Evolutionary conservation across 352 stramenopile genomes (phyloP), one percentile per base, ranked within the genome.

Genomic region (Phytopythium oedochilum): DNA sequence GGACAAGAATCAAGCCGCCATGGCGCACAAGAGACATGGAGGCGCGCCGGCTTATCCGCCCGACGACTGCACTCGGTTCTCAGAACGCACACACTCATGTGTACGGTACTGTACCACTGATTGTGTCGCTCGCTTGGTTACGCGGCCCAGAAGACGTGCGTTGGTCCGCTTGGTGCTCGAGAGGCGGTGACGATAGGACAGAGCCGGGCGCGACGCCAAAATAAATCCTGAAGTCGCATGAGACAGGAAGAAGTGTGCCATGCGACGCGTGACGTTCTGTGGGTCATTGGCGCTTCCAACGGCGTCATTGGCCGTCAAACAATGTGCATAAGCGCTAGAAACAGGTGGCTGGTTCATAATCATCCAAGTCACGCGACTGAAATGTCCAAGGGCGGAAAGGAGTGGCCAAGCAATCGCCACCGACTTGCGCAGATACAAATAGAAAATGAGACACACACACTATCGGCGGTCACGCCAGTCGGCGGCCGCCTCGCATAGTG

Each of bases 161-260:
- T 4, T 11, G 8, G 39, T 23, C 39, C 28, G 39, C 39, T 45
- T 45, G 39, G 39, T 23, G 15, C 39, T 20, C 20, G 39, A 45
- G n/a, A 45, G 7, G 12, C 12, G 32, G 15, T 36, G 32, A 36
- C 32, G 39, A 26, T n/a, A n/a, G n/a, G n/a, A 26, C 18, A 45
- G 20, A 45, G 39, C 39, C n/a, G 39, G 39, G 34, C 14, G 12
- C 3, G 3, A 2, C 6, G 14, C 39, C 6, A 45, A 39, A 45
- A n/a, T 28, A 36, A 52, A 52, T 52, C 45, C 45, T 52, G 45
- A 52, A 52, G 45, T 39, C 26, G 4, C n/a, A 15, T 52, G 45
- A 52, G 45, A 52, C 45, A 52, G 45, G 39, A 45, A 45, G 25
- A 39, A 39, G 34, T n/a, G 17, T 20, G 40, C 20, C 28, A 36